Conservation (phyloP, 805 yeast genomes). For the Wickerhamiella alocasiicola region DNA sequence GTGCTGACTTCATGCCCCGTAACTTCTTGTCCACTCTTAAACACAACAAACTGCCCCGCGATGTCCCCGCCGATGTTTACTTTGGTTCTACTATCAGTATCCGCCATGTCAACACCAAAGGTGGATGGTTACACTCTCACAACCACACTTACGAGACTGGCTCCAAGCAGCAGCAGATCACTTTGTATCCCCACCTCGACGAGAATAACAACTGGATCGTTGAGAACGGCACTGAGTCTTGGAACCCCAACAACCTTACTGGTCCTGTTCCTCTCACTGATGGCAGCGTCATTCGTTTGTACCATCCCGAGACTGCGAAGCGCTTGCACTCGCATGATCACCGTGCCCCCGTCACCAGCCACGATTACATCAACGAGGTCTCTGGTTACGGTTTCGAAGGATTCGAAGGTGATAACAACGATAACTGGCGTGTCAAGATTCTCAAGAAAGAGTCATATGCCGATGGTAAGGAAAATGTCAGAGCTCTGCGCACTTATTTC, state of each 20-base stretch:
- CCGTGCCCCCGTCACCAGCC: constrained; percentile 82
- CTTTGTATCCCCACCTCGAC: constrained; percentile 43
- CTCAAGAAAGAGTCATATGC: constrained; percentile 30
- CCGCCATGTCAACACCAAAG: constrained; percentile 56
- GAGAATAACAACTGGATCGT: constrained; percentile 71
- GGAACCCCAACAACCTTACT: constrained; percentile 19
- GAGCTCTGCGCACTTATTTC: constrained; percentile 58
- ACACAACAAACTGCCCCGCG: constrained; percentile 30
- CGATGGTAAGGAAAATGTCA: constrained; percentile 30
- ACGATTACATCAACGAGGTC: constrained; percentile 80
- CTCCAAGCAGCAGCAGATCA: constrained; percentile 93
- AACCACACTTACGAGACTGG: constrained; percentile 65
- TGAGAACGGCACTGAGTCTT: constrained; percentile 32
- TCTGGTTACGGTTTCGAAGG: constrained; percentile 54
- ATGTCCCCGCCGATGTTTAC: constrained; percentile 51
- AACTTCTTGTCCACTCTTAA: constrained; percentile 50
- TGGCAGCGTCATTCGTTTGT: constrained; percentile 49
- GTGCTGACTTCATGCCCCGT: constrained; percentile 52
- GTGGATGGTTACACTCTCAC: constrained; percentile 80
- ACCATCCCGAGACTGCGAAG: constrained; percentile 56
- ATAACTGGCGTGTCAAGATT: constrained; percentile 54
- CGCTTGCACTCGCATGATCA: constrained; percentile 58
- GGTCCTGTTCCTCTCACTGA: constrained; percentile 39
- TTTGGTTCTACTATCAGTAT: constrained; percentile 62
- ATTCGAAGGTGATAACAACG: constrained; percentile 53